These are phyloP conservation scores for Ogataea nonfermentans DNA, from an alignment of 805 yeast species.

Conservation along the genomic window DNA sequence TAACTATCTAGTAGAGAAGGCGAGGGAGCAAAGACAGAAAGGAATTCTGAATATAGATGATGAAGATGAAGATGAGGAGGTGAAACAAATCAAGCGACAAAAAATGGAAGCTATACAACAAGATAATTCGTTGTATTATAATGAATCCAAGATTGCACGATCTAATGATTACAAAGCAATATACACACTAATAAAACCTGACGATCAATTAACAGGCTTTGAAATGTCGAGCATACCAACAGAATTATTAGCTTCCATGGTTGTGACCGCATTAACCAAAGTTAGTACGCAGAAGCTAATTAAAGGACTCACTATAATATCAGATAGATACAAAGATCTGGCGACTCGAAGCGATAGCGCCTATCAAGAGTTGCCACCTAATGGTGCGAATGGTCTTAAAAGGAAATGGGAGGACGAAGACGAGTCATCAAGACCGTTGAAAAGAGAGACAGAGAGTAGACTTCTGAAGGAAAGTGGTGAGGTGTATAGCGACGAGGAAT, in stretches of 20 bases:
- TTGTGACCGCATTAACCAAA: conserved; percentile 59
- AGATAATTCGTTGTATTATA: conserved; percentile 23
- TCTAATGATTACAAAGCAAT: conserved; percentile 56
- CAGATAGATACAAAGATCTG: conserved; percentile 50
- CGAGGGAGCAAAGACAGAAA: conserved; percentile 28
- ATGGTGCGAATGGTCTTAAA: conserved; percentile 14
- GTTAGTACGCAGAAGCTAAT: conserved; percentile 52
- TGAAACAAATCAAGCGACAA: conserved; percentile 23
- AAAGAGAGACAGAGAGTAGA: not conserved
- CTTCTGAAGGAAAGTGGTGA: conserved; percentile 12
- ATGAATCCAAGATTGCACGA: conserved; percentile 35
- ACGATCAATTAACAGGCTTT: conserved; percentile 58
- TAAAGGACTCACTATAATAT: conserved; percentile 67
- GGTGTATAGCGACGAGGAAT: conserved; percentile 23
- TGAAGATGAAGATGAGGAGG: conserved; percentile 40
- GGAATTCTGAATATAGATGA: conserved; percentile 40
- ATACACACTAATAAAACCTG: conserved; percentile 62
- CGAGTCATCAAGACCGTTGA: conserved; percentile 30
- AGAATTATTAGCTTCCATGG: conserved; percentile 62
- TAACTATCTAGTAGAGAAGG: conserved; percentile 30
- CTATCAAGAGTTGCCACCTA: conserved; percentile 4
- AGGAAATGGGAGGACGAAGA: conserved; percentile 13
- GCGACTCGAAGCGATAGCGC: conserved; percentile 13
- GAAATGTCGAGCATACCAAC: conserved; percentile 70
- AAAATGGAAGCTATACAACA: conserved; percentile 23